phyloP scores from a whole-genome alignment of 2,329 filamentous ascomycete genomes.

The Ceratocystis colombiana region DNA sequence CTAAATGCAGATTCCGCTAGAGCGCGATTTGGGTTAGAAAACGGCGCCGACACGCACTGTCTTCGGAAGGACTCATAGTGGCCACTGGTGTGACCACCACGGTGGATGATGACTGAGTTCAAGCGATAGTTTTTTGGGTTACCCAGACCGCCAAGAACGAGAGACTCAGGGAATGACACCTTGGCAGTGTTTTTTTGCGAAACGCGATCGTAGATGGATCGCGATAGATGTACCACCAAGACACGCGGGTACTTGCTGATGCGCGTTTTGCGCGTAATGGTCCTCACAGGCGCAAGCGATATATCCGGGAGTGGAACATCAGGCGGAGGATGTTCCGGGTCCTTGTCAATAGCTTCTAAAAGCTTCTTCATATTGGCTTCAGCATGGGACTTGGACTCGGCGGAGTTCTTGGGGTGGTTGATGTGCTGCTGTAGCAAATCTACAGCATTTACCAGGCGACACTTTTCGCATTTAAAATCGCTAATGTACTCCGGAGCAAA shows the following conservation, averaged over 20 bases:
- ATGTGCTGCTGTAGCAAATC: constrained; percentile 51
- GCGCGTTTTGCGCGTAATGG: constrained; percentile 77
- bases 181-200: constrained; percentile 93
- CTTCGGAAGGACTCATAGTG: constrained; percentile 95
- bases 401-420: constrained; percentile 44
- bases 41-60: constrained; percentile 65
- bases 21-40: constrained; percentile 71
- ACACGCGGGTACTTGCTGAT: constrained; percentile 83
- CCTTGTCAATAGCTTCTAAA: constrained; percentile 58
- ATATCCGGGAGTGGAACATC: constrained; percentile 58
- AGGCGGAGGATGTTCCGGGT: constrained; percentile 58
- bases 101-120: constrained; percentile 81
- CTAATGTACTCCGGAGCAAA: constrained; percentile 95
- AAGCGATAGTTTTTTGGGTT: constrained; percentile 73
- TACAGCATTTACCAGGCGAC: constrained; percentile 71
- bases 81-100: constrained; percentile 88
- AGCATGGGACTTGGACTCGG: constrained; percentile 34
- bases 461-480: constrained; percentile 92
- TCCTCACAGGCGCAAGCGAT: constrained; percentile 65
- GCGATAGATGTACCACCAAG: constrained; percentile 80
- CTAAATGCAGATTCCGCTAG: constrained; percentile 66
- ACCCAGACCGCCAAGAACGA: constrained; percentile 70
- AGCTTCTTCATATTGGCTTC: constrained; percentile 55
- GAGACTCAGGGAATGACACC: constrained; percentile 78
- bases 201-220: constrained; percentile 78